Percentiles rank a stretch among this genome's conserved stretches.
These are phyloP conservation scores for Cantharellus cinnabarinus DNA, from an alignment of 768 basidiomycete genomes.

Conservation along the genomic window DNA sequence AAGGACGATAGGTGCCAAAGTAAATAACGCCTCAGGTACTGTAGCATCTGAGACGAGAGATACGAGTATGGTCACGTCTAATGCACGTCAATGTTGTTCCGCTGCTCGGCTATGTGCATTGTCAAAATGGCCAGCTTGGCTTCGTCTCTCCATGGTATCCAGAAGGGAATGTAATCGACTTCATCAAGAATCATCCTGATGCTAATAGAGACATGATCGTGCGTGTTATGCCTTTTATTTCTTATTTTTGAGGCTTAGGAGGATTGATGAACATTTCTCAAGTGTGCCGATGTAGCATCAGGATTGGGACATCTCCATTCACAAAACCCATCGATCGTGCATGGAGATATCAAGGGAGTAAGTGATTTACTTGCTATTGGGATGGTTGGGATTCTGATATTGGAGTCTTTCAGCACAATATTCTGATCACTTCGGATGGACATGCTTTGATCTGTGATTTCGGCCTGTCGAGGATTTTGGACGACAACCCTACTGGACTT, in stretches of 20 bases:
- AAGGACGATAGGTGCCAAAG: no score
- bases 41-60: neutral
- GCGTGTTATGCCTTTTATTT: neutral
- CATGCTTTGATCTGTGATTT: conserved; percentile 5
- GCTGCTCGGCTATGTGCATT: neutral
- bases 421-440: neutral
- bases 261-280: neutral
- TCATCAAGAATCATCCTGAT: neutral
- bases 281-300: neutral
- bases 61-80: neutral
- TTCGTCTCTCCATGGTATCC: neutral
- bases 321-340: neutral
- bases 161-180: neutral
- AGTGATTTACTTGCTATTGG: neutral
- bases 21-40: no score
- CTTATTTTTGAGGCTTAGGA: neutral
- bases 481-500: neutral
- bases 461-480: conserved; percentile 4
- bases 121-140: neutral
- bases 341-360: neutral
- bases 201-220: neutral
- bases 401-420: neutral
- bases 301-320: neutral
- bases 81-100: neutral
- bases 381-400: neutral